A percentile compares a stretch with the other conserved stretches of the same genome.
Conservation (phyloP, 176 grass and related monocot genomes). For the Cenchrus americanus region DNA sequence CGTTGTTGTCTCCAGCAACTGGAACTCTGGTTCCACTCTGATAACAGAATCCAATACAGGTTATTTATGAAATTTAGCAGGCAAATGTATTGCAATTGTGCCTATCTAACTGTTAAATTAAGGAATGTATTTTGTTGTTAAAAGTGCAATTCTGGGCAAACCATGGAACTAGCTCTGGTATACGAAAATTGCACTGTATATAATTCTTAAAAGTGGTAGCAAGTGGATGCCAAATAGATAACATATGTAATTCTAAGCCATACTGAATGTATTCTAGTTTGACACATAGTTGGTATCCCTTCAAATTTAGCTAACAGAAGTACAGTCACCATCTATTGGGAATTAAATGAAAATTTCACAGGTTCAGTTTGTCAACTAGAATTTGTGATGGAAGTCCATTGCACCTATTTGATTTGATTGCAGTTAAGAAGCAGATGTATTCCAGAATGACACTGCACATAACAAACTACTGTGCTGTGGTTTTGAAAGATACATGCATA, state of each 20-base stretch:
- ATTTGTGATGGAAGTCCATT: not conserved
- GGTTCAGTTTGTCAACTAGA: not conserved
- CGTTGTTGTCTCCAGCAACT: constrained; percentile 47
- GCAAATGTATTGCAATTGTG: not conserved
- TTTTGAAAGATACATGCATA: not conserved
- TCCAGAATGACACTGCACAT: not conserved
- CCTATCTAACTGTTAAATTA: not conserved
- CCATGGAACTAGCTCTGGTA: constrained; percentile 20
- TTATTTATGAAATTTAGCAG: not conserved
- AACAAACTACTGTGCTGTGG: not conserved
- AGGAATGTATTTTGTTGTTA: not conserved
- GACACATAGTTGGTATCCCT: not conserved
- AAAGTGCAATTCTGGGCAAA: constrained; percentile 1
- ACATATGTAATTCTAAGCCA: constrained; percentile 12
- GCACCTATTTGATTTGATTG: not conserved
- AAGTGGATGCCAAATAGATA: not conserved
- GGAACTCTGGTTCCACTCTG: constrained; percentile 50
- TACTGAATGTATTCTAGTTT: not conserved
- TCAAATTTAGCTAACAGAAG: constrained; percentile 1
- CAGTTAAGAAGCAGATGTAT: constrained; percentile 3
- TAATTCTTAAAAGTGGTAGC: not conserved
- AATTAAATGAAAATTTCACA: not conserved
- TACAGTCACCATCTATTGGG: not conserved
- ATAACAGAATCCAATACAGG: constrained; percentile 1
- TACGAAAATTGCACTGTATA: constrained; percentile 20